phyloP scores from a whole-genome alignment of 352 stramenopile species.

The Phytophthora fragariae region DNA sequence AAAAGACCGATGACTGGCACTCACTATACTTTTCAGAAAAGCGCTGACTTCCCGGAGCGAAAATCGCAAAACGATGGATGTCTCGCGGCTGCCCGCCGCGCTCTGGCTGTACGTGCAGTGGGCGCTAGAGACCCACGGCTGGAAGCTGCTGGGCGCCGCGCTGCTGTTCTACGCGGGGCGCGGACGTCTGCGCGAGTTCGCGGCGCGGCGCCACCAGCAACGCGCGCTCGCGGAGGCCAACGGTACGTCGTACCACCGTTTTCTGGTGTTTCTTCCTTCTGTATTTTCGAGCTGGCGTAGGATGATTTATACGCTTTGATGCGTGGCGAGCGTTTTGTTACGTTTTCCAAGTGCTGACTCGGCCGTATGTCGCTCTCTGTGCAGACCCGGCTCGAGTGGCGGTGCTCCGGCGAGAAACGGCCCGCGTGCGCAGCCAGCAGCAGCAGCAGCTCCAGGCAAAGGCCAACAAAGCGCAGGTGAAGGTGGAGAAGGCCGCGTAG shows the following conservation, averaged over 20 bases:
- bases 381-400: conserved; percentile 65
- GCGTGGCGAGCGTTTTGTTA: background rate
- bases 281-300: conserved; percentile 6
- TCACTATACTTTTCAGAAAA: conserved; percentile 39
- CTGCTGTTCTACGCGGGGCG: conserved; percentile 40
- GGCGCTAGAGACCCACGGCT: conserved; percentile 61
- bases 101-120: conserved; percentile 40
- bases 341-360: too few relatives aligned
- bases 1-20: conserved; percentile 18
- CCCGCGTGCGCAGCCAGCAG: conserved; percentile 63
- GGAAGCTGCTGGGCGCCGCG: conserved; percentile 49
- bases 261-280: conserved; percentile 9
- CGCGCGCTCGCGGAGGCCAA: conserved; percentile 55
- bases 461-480: conserved; percentile 15
- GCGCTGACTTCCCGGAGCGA: conserved; percentile 7
- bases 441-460: conserved; percentile 55
- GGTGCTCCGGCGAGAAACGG: conserved; percentile 62
- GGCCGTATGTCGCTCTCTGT: background rate
- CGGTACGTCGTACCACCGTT: conserved; percentile 40
- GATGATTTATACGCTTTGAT: background rate
- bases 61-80: conserved; percentile 22
- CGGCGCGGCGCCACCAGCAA: conserved; percentile 38
- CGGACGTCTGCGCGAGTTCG: conserved; percentile 41
- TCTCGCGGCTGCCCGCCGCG: background rate
- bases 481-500: conserved; percentile 45